Conservation (phyloP, 768 basidiomycete genomes). For the Lentinula lateritia region DNA sequence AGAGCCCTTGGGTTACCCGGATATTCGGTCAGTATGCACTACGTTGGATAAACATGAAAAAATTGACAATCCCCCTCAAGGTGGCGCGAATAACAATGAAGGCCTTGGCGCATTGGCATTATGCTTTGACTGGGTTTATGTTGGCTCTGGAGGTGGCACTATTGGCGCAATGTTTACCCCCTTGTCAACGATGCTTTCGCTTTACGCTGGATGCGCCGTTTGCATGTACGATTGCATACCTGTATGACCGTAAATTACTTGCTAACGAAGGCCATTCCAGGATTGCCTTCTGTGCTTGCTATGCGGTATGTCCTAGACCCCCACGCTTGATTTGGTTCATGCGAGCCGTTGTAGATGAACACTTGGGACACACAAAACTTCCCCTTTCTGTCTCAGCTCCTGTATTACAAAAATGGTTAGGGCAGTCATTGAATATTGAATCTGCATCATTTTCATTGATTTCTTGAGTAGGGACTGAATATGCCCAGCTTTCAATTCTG, state of each 20-base stretch:
- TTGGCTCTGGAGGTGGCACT: conserved; percentile 20
- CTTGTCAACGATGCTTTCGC: conserved; percentile 38
- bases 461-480: conserved; percentile 31
- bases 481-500: conserved; percentile 46
- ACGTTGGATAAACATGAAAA: neutral
- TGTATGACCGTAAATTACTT: neutral
- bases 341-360: conserved; percentile 6
- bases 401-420: conserved; percentile 12
- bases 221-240: conserved; percentile 25
- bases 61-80: neutral
- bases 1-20: conserved; percentile 44
- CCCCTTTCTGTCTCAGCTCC: conserved; percentile 34
- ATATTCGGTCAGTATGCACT: conserved; percentile 41
- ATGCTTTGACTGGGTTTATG: conserved; percentile 51
- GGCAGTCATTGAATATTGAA: too few relatives aligned
- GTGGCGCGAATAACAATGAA: conserved; percentile 36
- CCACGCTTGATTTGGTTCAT: neutral
- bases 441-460: neutral
- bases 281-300: conserved; percentile 24
- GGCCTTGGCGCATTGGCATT: conserved; percentile 42
- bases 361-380: conserved; percentile 24
- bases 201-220: conserved; percentile 35
- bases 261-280: neutral
- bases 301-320: neutral
- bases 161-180: conserved; percentile 34